Conservation (phyloP, 108 stramenopile genomes). For the Epipyxis sp. region DNA sequence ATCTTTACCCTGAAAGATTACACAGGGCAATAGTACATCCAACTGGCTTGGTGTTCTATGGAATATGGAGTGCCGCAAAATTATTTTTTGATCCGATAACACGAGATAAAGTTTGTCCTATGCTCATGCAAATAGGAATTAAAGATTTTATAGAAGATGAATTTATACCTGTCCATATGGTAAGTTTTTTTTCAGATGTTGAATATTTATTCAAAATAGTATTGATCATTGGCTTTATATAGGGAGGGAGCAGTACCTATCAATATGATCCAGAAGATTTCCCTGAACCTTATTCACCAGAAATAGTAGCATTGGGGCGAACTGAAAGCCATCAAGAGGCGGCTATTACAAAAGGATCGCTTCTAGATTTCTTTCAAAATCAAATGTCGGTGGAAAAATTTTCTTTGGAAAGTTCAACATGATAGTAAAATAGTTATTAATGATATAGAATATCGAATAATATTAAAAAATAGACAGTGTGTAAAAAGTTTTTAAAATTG, state of each 20-base stretch:
- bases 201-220: neutral
- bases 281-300: neutral
- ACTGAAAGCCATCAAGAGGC: neutral
- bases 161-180: neutral
- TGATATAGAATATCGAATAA: no score
- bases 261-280: neutral
- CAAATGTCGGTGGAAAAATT: no score
- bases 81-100: slow-evolving; percentile 32
- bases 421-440: no score
- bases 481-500: no score
- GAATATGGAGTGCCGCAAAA: slow-evolving; percentile 18
- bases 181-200: neutral
- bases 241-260: slow-evolving; percentile 2
- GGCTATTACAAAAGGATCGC: no score
- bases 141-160: slow-evolving; percentile 15
- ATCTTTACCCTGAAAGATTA: slow-evolving; percentile 21
- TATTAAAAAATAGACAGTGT: no score
- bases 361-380: no score
- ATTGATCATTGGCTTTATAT: neutral
- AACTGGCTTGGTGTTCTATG: slow-evolving; percentile 15
- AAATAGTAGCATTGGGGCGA: neutral
- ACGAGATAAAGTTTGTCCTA: slow-evolving; percentile 17
- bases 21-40: slow-evolving; percentile 4
- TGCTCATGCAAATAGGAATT: slow-evolving; percentile 2
- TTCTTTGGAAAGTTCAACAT: no score